Percentiles rank a stretch among this genome's conserved stretches.
Conservation (phyloP, 2,329 filamentous ascomycete species). For the Cercospora sojina region DNA sequence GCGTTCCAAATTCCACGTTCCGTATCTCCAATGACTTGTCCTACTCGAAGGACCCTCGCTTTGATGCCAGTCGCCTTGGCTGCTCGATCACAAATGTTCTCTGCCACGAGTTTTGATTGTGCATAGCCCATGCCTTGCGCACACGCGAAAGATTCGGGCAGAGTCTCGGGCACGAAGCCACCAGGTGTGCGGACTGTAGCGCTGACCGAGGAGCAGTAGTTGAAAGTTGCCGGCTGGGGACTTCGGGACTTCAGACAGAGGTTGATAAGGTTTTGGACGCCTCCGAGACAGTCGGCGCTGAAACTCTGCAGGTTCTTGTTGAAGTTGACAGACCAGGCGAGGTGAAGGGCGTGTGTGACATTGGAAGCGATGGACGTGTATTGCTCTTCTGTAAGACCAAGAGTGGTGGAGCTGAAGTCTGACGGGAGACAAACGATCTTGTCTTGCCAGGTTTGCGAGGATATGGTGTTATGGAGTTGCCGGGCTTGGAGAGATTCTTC, state of each 20-base stretch:
- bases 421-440: constrained; percentile 30
- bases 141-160: constrained; percentile 28
- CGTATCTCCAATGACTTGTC: constrained; percentile 34
- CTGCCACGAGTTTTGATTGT: constrained; percentile 41
- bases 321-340: constrained; percentile 44
- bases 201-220: constrained; percentile 43
- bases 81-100: constrained; percentile 36
- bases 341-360: constrained; percentile 39
- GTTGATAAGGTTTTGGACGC: constrained; percentile 35
- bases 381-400: constrained; percentile 30
- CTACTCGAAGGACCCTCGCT: constrained; percentile 30
- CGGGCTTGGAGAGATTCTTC: constrained; percentile 38
- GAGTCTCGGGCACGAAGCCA: constrained; percentile 36
- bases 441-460: constrained; percentile 6
- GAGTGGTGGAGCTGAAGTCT: constrained; percentile 29
- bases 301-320: constrained; percentile 39
- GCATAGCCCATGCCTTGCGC: constrained; percentile 40
- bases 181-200: constrained; percentile 24
- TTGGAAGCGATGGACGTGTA: constrained; percentile 27
- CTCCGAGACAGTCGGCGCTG: constrained; percentile 34
- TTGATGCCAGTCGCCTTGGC: constrained; percentile 32
- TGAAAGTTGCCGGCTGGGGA: constrained; percentile 33
- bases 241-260: constrained; percentile 29
- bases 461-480: constrained; percentile 37
- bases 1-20: constrained; percentile 41